phyloP scores from a whole-genome alignment of 345 rosid species.

The Boechera retrofracta region DNA sequence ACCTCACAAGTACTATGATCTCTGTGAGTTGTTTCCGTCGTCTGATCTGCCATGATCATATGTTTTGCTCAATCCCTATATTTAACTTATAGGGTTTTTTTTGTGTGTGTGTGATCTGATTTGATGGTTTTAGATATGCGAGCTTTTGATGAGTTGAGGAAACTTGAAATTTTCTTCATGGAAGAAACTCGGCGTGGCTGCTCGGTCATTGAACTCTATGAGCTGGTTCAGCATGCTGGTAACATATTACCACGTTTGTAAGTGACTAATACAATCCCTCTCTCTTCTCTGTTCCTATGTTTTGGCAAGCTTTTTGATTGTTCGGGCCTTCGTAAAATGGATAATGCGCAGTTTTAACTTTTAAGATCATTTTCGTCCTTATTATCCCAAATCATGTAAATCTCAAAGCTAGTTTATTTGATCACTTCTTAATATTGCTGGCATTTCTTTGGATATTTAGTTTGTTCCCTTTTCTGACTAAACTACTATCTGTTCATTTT shows the following conservation, averaged over 20 bases:
- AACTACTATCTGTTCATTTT: slow-evolving; percentile 11
- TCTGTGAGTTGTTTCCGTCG: slow-evolving; percentile 62
- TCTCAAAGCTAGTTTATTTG: slow-evolving; percentile 18
- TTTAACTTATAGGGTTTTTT: not conserved
- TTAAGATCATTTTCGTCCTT: slow-evolving; percentile 12
- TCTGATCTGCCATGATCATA: slow-evolving; percentile 31
- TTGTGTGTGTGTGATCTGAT: slow-evolving; percentile 20
- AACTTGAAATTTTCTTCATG: slow-evolving; percentile 89
- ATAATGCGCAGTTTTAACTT: not conserved
- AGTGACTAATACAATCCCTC: slow-evolving; percentile 43
- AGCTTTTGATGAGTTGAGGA: slow-evolving; percentile 96
- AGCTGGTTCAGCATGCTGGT: slow-evolving; percentile 98
- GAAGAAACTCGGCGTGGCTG: slow-evolving; percentile 95
- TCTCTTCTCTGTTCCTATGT: slow-evolving; percentile 1
- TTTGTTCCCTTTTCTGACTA: not conserved
- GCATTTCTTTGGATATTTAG: not conserved
- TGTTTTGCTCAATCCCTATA: slow-evolving; percentile 12
- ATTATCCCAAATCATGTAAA: not conserved
- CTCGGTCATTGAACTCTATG: slow-evolving; percentile 92
- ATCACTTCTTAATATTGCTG: not conserved
- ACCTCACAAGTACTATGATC: slow-evolving; percentile 93
- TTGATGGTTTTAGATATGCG: slow-evolving; percentile 71
- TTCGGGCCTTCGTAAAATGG: not conserved
- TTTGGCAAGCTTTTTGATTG: not conserved
- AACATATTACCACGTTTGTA: slow-evolving; percentile 95